phyloP scores from a whole-genome alignment of 805 yeast species.

The Kregervanrija delftensis region DNA sequence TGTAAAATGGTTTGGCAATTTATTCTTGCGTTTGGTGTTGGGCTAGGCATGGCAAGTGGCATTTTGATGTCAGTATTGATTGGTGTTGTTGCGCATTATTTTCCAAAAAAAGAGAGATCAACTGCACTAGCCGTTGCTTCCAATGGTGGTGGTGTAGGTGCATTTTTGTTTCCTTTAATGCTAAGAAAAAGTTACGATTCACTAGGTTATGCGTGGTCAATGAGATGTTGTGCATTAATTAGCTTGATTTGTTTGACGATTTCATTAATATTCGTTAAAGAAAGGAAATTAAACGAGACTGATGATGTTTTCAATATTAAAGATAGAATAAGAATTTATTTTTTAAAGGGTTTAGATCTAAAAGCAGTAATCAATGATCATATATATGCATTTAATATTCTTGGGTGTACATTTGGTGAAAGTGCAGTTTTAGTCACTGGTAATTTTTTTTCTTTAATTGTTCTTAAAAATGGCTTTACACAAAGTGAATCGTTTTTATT shows the following conservation, averaged over 20 bases:
- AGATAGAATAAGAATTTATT: constrained; percentile 4
- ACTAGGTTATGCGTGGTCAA: constrained; percentile 52
- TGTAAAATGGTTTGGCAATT: constrained; percentile 52
- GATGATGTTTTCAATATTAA: background rate
- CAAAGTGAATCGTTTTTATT: constrained; percentile 37
- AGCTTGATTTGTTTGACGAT: constrained; percentile 21
- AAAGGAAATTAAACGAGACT: constrained; percentile 24
- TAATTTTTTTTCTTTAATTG: constrained; percentile 44
- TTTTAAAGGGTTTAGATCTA: constrained; percentile 28
- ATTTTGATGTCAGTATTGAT: constrained; percentile 53
- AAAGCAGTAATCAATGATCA: constrained; percentile 30
- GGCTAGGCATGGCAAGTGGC: constrained; percentile 52
- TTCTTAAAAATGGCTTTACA: constrained; percentile 36
- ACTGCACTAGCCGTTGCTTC: constrained; percentile 44
- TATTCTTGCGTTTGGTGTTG: constrained; percentile 47
- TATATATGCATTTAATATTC: constrained; percentile 33
- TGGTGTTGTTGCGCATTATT: constrained; percentile 61
- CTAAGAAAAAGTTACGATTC: constrained; percentile 37
- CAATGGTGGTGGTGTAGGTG: constrained; percentile 48
- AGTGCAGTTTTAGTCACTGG: constrained; percentile 36
- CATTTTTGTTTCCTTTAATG: constrained; percentile 43
- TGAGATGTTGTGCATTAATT: constrained; percentile 41
- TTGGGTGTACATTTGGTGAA: constrained; percentile 41
- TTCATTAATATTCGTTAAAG: constrained; percentile 27
- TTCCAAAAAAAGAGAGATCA: constrained; percentile 44